Percentiles rank a stretch among this genome's conserved stretches.
These are phyloP conservation scores for Geosmithia putterillii DNA, from an alignment of 2,329 filamentous ascomycete species.

Conservation along the genomic window DNA sequence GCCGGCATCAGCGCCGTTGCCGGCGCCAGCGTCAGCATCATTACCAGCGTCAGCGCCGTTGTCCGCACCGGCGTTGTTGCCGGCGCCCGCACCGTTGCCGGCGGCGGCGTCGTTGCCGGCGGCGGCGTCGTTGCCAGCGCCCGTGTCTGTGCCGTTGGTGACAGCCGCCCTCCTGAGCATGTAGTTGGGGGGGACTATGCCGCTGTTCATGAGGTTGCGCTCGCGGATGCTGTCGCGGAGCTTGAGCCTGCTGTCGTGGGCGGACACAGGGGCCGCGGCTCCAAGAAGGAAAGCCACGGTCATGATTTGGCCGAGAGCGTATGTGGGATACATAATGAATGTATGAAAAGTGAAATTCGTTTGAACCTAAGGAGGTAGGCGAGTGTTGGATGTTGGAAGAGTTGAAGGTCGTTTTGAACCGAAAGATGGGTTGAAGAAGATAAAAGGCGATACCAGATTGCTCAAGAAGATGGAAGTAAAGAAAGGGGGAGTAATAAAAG, in stretches of 20 bases:
- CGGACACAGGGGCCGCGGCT: background rate
- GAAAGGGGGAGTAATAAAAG: background rate
- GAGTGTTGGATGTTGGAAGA: background rate
- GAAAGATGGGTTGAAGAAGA: background rate
- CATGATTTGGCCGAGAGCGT: background rate
- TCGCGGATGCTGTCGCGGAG: background rate
- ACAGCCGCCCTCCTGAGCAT: background rate
- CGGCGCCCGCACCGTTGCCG: background rate
- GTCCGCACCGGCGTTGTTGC: background rate
- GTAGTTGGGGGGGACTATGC: background rate
- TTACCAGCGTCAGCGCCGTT: background rate
- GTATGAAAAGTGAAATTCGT: background rate
- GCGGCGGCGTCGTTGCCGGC: background rate
- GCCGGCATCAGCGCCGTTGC: background rate
- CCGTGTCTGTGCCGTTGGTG: background rate
- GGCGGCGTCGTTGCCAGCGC: background rate
- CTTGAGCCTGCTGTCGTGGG: background rate
- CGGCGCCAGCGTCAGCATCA: background rate
- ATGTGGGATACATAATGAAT: background rate
- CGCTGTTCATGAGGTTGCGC: background rate
- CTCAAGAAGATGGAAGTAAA: background rate
- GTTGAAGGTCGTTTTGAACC: background rate
- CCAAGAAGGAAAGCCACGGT: background rate
- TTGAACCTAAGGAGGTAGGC: too few relatives aligned
- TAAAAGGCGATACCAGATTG: background rate